Evolutionary conservation across 139 green algal species (phyloP).

Genomic region (Chlorella sp.): DNA sequence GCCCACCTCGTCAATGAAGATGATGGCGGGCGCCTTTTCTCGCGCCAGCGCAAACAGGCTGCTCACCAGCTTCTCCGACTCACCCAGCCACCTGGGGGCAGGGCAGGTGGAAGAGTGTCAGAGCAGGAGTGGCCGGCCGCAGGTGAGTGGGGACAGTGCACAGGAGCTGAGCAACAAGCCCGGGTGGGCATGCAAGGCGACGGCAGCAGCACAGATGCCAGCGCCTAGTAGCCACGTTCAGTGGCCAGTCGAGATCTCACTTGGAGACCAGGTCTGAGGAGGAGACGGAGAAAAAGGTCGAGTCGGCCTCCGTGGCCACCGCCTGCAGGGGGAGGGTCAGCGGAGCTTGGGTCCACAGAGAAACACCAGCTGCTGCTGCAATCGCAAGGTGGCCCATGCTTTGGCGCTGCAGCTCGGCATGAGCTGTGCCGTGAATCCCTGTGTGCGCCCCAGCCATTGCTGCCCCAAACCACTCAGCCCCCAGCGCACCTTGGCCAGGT

Average conservation of each 20-base stretch:
- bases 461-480: too few relatives aligned
- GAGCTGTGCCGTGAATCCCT: too few relatives aligned
- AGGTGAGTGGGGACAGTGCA: too few relatives aligned
- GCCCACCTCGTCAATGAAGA: conserved; percentile 99
- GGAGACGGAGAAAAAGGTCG: conserved; percentile 92
- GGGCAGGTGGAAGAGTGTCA: conserved; percentile 78
- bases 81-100: conserved; percentile 92
- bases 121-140: too few relatives aligned
- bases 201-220: too few relatives aligned
- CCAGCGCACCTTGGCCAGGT: conserved; percentile 92
- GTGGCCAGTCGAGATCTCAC: conserved; percentile 45
- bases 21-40: conserved; percentile 95
- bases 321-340: conserved; percentile 64
- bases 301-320: conserved; percentile 99
- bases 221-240: too few relatives aligned
- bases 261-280: conserved; percentile 90
- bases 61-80: conserved; percentile 98
- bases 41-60: conserved; percentile 94
- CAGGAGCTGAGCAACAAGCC: too few relatives aligned
- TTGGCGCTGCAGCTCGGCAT: too few relatives aligned
- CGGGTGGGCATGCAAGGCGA: too few relatives aligned
- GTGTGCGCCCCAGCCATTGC: too few relatives aligned
- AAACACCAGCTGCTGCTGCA: too few relatives aligned
- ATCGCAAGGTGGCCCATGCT: too few relatives aligned
- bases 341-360: background rate